Base-by-base conservation (phyloP, 208 protist species). In the Eutreptiella sp. region DNA sequence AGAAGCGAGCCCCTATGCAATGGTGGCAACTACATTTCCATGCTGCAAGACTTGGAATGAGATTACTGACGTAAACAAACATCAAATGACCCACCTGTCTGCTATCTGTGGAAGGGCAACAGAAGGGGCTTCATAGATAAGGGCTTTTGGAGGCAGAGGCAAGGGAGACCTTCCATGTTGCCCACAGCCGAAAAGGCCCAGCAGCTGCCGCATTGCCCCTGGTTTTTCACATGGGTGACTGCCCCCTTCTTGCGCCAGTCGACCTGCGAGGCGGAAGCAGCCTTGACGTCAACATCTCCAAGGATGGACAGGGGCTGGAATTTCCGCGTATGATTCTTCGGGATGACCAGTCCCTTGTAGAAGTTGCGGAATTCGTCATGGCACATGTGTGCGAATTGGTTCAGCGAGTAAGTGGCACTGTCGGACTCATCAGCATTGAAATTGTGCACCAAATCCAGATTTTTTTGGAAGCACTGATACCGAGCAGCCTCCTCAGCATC, bases 151-250 rank as follows among this genome's bases (percentile, higher is more conserved):
- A n/a, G n/a, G n/a, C n/a, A n/a, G n/a, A n/a, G n/a, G n/a, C n/a
- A n/a, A n/a, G n/a, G n/a, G n/a, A n/a, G 76, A 5, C 70, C 58
- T 65, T 86, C 80, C 27, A 86, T 83, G 67, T 73, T 80, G 35
- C 77, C 80, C 19, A 77, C 68, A 14, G 80, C 42, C 4, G 81
- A 88, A 77, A 97, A 97, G 28, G 90, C 63, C 92, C 92, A 97
- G 80, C 92, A 96, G 2, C 81, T 89, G 53, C 92, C 94, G 70
- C 92, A 97, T 29, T 46, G 45, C 31, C 84, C 86, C 76, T 96
- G 90, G 69, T 94, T 79, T 77, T 95, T 95, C 32, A 97, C 89
- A 7, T 59, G 66, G 2, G 85, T 88, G 50, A 96, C 87, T 14
- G 79, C 84, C 36, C 84, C 84, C 53, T 85, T 75, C 27, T 50